A percentile compares a stretch with the other conserved stretches of the same genome.
phyloP scores from a whole-genome alignment of 768 basidiomycete species.

The Podaxis carcinomalis region DNA sequence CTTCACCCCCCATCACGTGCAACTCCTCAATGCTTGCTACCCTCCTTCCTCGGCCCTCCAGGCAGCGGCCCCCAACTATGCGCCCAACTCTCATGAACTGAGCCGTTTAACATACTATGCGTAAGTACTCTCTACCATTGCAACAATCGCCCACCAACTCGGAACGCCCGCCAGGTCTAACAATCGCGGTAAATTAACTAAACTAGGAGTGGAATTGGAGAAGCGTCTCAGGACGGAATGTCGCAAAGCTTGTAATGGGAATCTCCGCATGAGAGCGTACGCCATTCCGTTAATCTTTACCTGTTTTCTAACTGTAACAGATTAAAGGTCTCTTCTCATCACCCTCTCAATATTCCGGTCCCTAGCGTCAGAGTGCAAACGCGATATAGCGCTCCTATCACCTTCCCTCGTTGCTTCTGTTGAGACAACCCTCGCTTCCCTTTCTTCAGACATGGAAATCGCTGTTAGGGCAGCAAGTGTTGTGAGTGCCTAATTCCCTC shows the following conservation, averaged over 20 bases:
- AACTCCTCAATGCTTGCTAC: conserved; percentile 82
- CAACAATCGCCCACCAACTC: not conserved
- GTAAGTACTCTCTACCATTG: conserved; percentile 22
- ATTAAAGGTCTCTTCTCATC: conserved; percentile 67
- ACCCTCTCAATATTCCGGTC: conserved; percentile 80
- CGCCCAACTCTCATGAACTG: conserved; percentile 80
- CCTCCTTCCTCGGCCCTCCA: conserved; percentile 72
- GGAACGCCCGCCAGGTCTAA: conserved; percentile 47
- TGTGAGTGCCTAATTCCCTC: conserved; percentile 39
- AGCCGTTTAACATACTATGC: conserved; percentile 86
- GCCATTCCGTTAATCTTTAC: conserved; percentile 23
- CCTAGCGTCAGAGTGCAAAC: conserved; percentile 81
- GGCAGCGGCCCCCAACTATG: conserved; percentile 72
- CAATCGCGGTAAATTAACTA: conserved; percentile 73
- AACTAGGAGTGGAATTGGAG: conserved; percentile 72
- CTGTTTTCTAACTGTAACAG: not conserved
- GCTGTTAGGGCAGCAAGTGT: conserved; percentile 74
- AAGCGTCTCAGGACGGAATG: conserved; percentile 65
- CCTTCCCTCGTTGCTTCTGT: conserved; percentile 65
- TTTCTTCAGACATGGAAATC: conserved; percentile 70
- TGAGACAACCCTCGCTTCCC: conserved; percentile 46
- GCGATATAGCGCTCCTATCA: conserved; percentile 75
- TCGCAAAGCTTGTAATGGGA: conserved; percentile 67
- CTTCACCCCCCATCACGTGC: conserved; percentile 82
- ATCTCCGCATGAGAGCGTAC: conserved; percentile 76